Percentiles rank a stretch among this genome's conserved stretches.
phyloP scores from a whole-genome alignment of 768 basidiomycete genomes.

The Ramaria sp. region DNA sequence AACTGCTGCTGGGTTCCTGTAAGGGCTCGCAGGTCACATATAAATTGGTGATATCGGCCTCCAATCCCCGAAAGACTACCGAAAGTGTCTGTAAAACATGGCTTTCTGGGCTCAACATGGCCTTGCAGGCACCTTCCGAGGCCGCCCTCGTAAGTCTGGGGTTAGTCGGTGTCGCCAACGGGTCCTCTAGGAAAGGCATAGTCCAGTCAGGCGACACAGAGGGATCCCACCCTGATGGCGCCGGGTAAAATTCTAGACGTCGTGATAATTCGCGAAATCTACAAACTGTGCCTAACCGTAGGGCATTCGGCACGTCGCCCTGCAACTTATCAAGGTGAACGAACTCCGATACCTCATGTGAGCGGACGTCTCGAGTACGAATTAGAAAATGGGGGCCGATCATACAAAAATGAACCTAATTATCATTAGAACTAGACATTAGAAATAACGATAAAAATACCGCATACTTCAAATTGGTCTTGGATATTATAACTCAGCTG shows the following conservation, averaged over 20 bases:
- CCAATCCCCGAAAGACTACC: slow-evolving; percentile 8
- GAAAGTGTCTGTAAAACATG: background rate
- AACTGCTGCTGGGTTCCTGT: background rate
- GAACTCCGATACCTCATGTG: slow-evolving; percentile 20
- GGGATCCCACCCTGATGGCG: background rate
- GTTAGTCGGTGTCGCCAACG: background rate
- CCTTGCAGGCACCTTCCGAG: background rate
- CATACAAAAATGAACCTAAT: slow-evolving; percentile 24
- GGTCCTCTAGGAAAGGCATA: background rate
- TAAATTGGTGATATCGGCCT: slow-evolving; percentile 11
- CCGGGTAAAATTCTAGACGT: background rate
- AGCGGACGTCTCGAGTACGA: slow-evolving; percentile 14
- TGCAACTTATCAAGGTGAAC: slow-evolving; percentile 20
- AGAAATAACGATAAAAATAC: background rate
- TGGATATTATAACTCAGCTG: slow-evolving; percentile 16
- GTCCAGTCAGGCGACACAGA: background rate
- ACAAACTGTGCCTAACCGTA: background rate
- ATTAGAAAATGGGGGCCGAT: slow-evolving; percentile 20
- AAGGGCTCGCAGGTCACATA: slow-evolving; percentile 11
- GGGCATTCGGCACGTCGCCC: background rate
- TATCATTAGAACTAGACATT: slow-evolving; percentile 1
- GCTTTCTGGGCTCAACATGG: background rate
- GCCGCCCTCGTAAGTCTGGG: background rate
- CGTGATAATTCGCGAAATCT: background rate
- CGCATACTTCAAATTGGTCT: slow-evolving; percentile 14